A percentile compares a stretch with the other conserved stretches of the same genome.
Evolutionary conservation across 176 grass and related monocot genomes (phyloP).

Genomic region (Hordeum vulgare): DNA sequence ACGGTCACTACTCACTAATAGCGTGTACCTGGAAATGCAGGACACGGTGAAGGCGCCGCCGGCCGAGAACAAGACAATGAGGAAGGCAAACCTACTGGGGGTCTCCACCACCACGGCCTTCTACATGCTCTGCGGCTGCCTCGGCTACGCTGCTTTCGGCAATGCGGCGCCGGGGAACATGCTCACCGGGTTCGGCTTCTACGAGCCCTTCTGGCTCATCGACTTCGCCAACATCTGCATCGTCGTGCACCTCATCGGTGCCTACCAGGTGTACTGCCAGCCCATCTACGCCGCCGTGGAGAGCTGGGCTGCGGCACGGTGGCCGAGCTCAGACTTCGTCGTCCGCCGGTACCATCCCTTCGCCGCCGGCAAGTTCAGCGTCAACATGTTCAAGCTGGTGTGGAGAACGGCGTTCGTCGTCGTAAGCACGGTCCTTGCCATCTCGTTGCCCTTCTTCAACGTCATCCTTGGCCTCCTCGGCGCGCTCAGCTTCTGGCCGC

Average conservation of each 20-base stretch:
- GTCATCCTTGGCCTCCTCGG: conserved; percentile 71
- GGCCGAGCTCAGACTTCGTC: neutral
- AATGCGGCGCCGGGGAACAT: conserved; percentile 56
- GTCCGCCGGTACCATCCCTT: no score
- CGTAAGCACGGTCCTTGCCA: no score
- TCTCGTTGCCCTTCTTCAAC: conserved; percentile 75
- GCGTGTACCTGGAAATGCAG: conserved; percentile 1
- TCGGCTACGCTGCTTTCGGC: conserved; percentile 50
- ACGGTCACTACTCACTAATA: no score
- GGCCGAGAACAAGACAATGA: conserved; percentile 56
- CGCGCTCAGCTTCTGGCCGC: conserved; percentile 78
- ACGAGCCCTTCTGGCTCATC: conserved; percentile 82
- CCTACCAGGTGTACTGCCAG: conserved; percentile 88
- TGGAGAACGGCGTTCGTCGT: no score
- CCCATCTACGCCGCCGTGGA: conserved; percentile 39
- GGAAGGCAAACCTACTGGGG: conserved; percentile 33
- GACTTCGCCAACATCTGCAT: conserved; percentile 75
- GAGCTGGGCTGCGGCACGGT: neutral
- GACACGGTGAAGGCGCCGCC: conserved; percentile 53
- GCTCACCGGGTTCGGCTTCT: conserved; percentile 80
- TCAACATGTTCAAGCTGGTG: no score
- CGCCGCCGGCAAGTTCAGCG: no score
- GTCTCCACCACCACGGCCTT: conserved; percentile 42
- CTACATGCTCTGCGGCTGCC: conserved; percentile 57
- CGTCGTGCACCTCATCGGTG: conserved; percentile 66